phyloP scores from a whole-genome alignment of 495 filamentous ascomycete genomes.

The Bombardia bombarda region DNA sequence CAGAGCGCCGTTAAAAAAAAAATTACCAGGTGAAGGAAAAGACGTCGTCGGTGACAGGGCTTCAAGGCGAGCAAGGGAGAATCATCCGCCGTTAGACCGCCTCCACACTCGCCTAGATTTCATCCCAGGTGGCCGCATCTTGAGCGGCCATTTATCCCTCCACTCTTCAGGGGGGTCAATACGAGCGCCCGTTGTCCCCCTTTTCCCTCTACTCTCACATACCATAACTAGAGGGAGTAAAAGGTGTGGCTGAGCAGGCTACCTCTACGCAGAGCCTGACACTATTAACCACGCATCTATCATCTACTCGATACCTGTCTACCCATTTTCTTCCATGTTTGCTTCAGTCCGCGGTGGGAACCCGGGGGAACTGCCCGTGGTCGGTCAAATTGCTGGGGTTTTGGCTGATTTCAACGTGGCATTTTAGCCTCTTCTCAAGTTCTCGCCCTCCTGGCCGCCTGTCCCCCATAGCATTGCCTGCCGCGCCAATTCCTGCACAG shows the following conservation, averaged over 20 bases:
- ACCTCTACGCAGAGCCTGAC: too few relatives aligned
- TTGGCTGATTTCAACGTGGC: constrained; percentile 30
- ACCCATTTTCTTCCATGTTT: background rate
- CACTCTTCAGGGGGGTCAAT: constrained; percentile 8
- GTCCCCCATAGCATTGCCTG: constrained; percentile 15
- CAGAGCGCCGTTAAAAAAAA: too few relatives aligned
- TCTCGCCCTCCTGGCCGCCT: constrained; percentile 1
- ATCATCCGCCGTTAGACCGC: constrained; percentile 19
- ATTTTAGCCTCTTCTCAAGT: constrained; percentile 25
- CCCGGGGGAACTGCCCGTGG: background rate
- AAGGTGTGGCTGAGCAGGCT: background rate
- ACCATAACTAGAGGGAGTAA: too few relatives aligned
- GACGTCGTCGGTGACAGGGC: background rate
- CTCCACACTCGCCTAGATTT: constrained; percentile 12
- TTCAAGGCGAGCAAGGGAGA: too few relatives aligned
- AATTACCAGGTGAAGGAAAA: too few relatives aligned
- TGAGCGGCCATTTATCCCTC: constrained; percentile 20
- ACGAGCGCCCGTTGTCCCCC: too few relatives aligned
- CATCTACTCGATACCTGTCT: too few relatives aligned
- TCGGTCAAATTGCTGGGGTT: constrained; percentile 22
- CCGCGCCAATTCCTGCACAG: constrained; percentile 7
- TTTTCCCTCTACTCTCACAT: too few relatives aligned
- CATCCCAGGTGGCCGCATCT: constrained; percentile 9
- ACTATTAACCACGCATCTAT: too few relatives aligned
- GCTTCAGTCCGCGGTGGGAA: background rate